These are phyloP conservation scores for Lepidium aucheri DNA, from an alignment of 345 rosid species.

Conservation along the genomic window DNA sequence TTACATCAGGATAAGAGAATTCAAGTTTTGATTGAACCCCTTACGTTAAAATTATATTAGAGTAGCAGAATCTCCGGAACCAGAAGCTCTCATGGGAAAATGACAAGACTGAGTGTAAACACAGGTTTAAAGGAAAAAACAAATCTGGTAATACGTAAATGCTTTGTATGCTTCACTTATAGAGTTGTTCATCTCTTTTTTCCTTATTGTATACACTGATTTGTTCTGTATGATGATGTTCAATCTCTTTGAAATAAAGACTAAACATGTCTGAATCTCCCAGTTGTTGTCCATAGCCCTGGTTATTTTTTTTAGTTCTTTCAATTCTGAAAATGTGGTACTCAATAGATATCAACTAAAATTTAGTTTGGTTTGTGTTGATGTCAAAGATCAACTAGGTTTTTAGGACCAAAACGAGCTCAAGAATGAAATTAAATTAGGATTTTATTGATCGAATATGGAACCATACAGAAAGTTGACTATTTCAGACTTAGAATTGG, in stretches of 20 bases:
- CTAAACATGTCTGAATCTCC: conserved; percentile 1
- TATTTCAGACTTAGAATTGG: too few species aligned
- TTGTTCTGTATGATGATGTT: conserved; percentile 14
- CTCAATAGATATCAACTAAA: too few species aligned
- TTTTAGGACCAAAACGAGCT: too few species aligned
- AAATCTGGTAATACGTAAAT: conserved; percentile 8
- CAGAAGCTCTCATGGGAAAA: neutral
- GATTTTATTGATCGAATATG: too few species aligned
- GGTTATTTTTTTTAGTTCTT: too few species aligned
- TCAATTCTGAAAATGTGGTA: too few species aligned
- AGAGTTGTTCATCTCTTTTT: neutral
- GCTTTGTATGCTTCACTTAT: conserved; percentile 11
- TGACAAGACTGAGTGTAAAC: neutral
- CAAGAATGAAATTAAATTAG: too few species aligned
- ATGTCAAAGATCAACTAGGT: too few species aligned
- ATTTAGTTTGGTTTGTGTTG: too few species aligned
- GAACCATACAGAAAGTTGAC: too few species aligned
- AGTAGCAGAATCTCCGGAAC: conserved; percentile 9
- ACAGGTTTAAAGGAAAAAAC: neutral
- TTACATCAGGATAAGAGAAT: conserved; percentile 1
- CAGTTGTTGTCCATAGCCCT: neutral
- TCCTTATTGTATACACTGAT: conserved; percentile 18
- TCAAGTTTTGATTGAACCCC: neutral
- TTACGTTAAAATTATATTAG: conserved; percentile 3
- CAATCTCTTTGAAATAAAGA: conserved; percentile 10